Base-by-base conservation (phyloP, 495 filamentous ascomycete species). In the Daldinia bambusicola region DNA sequence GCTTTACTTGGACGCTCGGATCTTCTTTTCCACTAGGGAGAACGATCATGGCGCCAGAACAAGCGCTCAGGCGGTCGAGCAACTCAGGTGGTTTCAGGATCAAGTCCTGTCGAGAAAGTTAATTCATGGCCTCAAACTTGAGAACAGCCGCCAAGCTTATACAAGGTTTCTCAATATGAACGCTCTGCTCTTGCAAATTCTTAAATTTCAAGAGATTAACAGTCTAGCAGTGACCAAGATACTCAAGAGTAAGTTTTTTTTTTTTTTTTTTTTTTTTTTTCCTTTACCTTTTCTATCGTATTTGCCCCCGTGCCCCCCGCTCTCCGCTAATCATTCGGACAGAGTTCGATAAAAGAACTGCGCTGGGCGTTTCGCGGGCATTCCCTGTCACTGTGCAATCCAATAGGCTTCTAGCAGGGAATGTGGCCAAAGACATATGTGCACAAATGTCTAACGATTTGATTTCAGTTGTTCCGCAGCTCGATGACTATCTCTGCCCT, bases 331-430 rank as follows among this genome's bases (percentile, higher is more conserved):
- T 56, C 18, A 56, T 55, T 14, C n/a, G 61, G 30, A 26, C 67
- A 92, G 90, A 94, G 81, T 94, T 93, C 75, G 90, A 93, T 77
- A 94, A 94, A 77, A 86, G 88, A 51, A 94, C 91, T 4, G 84
- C 88, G 2, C 81, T 94, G 37, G 85, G 88, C n/a, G 84, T 86
- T 3, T 83, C 83, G 36, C 64, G 80, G 12, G 83, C 69, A 0
- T 88, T 91, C 61, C 84, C 88, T 2, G 76, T 80, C 51, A 79
- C 80, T 22, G 78, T 90, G 52, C 69, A 79, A 45, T 81, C 84
- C 4, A 81, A 82, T 22, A 76, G 76, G 38, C 84, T 87, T 62
- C 83, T 89, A 68, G 83, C 85, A 4, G 85, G 80, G 55, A 82
- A 77, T 34, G 83, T 92, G 37, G 87, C 91, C 26, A 90, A 87